These are phyloP conservation scores for Juncus inflexus DNA, from an alignment of 176 grass and related monocot species.

Conservation along the genomic window DNA sequence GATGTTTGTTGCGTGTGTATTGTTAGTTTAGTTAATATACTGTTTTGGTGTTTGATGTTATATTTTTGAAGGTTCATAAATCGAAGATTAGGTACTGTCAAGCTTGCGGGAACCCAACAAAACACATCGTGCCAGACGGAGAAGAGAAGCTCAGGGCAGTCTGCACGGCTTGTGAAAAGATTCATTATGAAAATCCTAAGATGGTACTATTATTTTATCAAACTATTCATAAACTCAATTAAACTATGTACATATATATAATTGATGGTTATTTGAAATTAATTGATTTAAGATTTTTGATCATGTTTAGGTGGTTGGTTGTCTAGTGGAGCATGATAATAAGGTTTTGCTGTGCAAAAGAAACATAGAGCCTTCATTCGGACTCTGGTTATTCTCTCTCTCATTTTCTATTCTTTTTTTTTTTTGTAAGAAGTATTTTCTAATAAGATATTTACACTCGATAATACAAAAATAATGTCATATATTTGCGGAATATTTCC, in stretches of 20 bases:
- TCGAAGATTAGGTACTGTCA: conserved; percentile 69
- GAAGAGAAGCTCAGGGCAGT: conserved; percentile 91
- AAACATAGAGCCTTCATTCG: conserved; percentile 95
- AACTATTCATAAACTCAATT: neutral
- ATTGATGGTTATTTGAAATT: too few relatives aligned
- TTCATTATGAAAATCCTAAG: conserved; percentile 97
- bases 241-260: neutral
- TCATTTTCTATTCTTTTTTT: conserved; percentile 3
- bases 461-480: too few relatives aligned
- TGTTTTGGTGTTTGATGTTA: neutral
- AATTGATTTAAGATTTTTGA: too few relatives aligned
- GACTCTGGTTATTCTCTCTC: conserved; percentile 62
- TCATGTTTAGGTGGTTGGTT: conserved; percentile 70
- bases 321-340: conserved; percentile 89
- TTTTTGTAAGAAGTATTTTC: neutral
- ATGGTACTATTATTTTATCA: conserved; percentile 53
- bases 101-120: conserved; percentile 74
- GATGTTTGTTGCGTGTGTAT: neutral
- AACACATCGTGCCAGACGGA: conserved; percentile 69
- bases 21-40: neutral
- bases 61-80: conserved; percentile 47
- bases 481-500: too few relatives aligned
- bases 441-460: too few relatives aligned
- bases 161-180: conserved; percentile 74
- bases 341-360: conserved; percentile 92